Evolutionary conservation across 2,329 filamentous ascomycete species (phyloP).

Genomic region (Zasmidium angulare): DNA sequence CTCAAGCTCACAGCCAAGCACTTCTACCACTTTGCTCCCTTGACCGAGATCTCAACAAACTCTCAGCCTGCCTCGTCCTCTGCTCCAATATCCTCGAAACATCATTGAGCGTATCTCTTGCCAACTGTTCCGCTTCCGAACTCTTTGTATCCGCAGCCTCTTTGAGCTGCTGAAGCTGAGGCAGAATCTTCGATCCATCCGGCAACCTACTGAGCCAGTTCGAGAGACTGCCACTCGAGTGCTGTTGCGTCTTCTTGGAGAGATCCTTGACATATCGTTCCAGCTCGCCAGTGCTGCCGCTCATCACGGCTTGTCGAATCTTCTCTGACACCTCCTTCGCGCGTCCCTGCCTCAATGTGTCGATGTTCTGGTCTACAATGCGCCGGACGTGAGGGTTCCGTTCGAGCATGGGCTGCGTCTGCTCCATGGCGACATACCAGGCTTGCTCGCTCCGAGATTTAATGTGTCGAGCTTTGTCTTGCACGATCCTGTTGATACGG

Average conservation of each 20-base stretch:
- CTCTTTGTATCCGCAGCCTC: constrained; percentile 66
- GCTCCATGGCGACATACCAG: constrained; percentile 65
- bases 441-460: constrained; percentile 67
- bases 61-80: constrained; percentile 56
- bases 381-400: constrained; percentile 73
- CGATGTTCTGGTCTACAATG: constrained; percentile 67
- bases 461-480: constrained; percentile 68
- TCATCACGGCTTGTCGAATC: constrained; percentile 60
- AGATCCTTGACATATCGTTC: constrained; percentile 62
- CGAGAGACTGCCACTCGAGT: constrained; percentile 41
- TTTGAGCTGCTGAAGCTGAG: constrained; percentile 64
- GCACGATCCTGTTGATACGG: constrained; percentile 59
- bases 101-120: constrained; percentile 67
- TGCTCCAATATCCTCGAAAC: constrained; percentile 63
- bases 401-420: constrained; percentile 69
- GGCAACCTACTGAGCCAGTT: constrained; percentile 67
- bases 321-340: constrained; percentile 62
- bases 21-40: neutral
- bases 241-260: constrained; percentile 59
- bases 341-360: constrained; percentile 66
- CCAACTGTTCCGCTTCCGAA: constrained; percentile 65
- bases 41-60: constrained; percentile 48
- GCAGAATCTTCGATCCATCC: constrained; percentile 61
- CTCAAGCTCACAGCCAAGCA: neutral
- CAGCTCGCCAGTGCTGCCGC: constrained; percentile 59